Evolutionary conservation across 139 green algal genomes (phyloP), one percentile per base, ranked within the genome.

Genomic region (Tetradesmus obliquus): DNA sequence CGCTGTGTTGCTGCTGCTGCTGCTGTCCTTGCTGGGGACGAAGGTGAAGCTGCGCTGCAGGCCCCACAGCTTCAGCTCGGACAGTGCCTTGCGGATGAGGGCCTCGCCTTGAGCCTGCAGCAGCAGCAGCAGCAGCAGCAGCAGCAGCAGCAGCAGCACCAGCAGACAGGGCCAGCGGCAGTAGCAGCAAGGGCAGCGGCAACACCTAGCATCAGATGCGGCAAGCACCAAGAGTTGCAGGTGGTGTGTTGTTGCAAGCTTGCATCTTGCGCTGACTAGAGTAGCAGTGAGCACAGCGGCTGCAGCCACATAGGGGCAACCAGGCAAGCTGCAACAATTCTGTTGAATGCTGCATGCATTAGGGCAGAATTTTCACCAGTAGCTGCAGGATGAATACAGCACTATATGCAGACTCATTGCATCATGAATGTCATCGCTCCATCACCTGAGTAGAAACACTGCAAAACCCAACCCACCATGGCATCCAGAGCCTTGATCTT

Each of bases 41-140:
- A 97, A 95, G 15, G 91, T 89, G 86, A 98, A 98, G 72, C 92
- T 94, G 24, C 95, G 90, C 76, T 97, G 93, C 81, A 97, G 90
- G 66, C 96, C 95, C 97, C 97, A 99, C 3, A 96, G 89, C 82
- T 97, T 96, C 57, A 99, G 94, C 95, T 98, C 96, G 3, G 96
- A 88, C 1, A 99, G 93, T 9, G 97, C 95, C 90, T 98, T 97
- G 74, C 95, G 94, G 58, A 99, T 94, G 53, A 97, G 92, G 20
- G 94, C 91, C 93, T 99, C 97, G 5, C 95, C 96, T 84, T 97
- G 94, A 9, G 96, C 96, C 93, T 97, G 93, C 17, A 91, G 12
- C n/a, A 91, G 55, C 57, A 90, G 69, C 54, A 62, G 51, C 82
- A 81, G 51, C 22, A 69, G 17, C 81, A 89, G 13, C 45, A 82